Base-by-base conservation (phyloP, 2,329 filamentous ascomycete species). In the Bipolaris oryzae region DNA sequence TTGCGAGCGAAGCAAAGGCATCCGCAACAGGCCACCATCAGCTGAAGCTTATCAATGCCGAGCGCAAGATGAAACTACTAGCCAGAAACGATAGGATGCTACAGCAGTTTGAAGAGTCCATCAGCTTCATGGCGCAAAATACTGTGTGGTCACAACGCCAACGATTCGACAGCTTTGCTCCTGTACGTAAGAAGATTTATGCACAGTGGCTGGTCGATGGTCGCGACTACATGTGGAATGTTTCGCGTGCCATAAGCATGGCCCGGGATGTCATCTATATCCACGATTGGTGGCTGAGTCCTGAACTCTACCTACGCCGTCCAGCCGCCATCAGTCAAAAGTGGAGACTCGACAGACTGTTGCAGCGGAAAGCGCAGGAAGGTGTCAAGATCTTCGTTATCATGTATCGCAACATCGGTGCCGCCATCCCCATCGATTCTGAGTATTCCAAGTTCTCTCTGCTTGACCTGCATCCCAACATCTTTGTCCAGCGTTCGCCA, bases 141-240 rank as follows among this genome's bases (percentile, higher is more conserved):
- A 96, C 94, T 0, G 81, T 87, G 3, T 99, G 95, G 95, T 85
- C 89, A 55, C 84, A 89, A 64, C 84, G 84, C 51, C 95, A 97
- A 70, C 87, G 95, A 16, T 98, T 97, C 73, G 89, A 89, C 67
- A 97, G 94, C 75, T 99, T 96, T 77, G 93, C 95, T 0, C 95
- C 95, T 0, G 89, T 98, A 1, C 86, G 95, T 57, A 87, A 86
- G 44, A 89, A 89, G 41, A 92, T 95, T 25, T 95, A 94, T 78
- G 92, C 93, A 2, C 92, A 97, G 71, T 98, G 94, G 93, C 85
- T 99, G 7, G 94, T 99, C 0, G 95, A 99, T 76, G 95, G 91
- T 15, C 87, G 95, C 65, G 95, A 99, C 74, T 96, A 98, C 80
- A 98, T 98, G 94, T 99, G 95, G 95, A 96, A 97, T 74, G 92